phyloP scores from a whole-genome alignment of 2,329 filamentous ascomycete genomes.

The Fusarium sp. region DNA sequence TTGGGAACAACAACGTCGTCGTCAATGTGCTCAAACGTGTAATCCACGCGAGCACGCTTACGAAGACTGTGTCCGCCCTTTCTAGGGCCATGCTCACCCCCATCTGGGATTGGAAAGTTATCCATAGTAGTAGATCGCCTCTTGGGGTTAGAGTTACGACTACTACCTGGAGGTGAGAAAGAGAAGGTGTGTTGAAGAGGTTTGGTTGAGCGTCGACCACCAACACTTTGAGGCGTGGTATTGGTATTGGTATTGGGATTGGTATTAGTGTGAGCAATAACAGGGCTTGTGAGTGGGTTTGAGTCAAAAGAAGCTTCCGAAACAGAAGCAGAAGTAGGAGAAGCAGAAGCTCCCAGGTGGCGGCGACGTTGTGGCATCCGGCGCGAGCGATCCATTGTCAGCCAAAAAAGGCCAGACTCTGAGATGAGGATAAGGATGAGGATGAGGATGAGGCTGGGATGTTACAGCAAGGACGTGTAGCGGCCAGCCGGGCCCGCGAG shows the following conservation, averaged over 20 bases:
- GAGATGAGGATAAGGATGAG: no score
- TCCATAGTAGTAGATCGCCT: slow-evolving; percentile 62
- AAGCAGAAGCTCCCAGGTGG: slow-evolving; percentile 51
- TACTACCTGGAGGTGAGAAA: slow-evolving; percentile 54
- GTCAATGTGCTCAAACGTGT: slow-evolving; percentile 66
- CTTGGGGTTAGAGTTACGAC: slow-evolving; percentile 52
- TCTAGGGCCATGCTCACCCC: slow-evolving; percentile 63
- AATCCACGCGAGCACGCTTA: slow-evolving; percentile 69
- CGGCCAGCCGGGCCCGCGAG: slow-evolving; percentile 49
- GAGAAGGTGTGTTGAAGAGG: slow-evolving; percentile 54
- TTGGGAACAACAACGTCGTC: slow-evolving; percentile 59
- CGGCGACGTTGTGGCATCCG: slow-evolving; percentile 54
- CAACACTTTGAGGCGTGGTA: slow-evolving; percentile 50
- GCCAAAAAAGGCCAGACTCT: slow-evolving; percentile 49
- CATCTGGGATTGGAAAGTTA: slow-evolving; percentile 56
- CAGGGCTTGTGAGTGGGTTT: slow-evolving; percentile 51
- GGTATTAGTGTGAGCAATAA: slow-evolving; percentile 51
- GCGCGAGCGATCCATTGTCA: slow-evolving; percentile 57
- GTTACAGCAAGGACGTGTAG: slow-evolving; percentile 49
- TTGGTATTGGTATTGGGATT: no score
- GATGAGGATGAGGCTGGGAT: slow-evolving; percentile 39
- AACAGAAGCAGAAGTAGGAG: slow-evolving; percentile 52
- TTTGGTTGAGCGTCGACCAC: slow-evolving; percentile 53
- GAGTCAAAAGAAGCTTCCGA: slow-evolving; percentile 52
- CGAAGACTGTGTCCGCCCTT: slow-evolving; percentile 72